Base-by-base conservation (phyloP, 78 protist genomes). In the Thecamonas trahens region DNA sequence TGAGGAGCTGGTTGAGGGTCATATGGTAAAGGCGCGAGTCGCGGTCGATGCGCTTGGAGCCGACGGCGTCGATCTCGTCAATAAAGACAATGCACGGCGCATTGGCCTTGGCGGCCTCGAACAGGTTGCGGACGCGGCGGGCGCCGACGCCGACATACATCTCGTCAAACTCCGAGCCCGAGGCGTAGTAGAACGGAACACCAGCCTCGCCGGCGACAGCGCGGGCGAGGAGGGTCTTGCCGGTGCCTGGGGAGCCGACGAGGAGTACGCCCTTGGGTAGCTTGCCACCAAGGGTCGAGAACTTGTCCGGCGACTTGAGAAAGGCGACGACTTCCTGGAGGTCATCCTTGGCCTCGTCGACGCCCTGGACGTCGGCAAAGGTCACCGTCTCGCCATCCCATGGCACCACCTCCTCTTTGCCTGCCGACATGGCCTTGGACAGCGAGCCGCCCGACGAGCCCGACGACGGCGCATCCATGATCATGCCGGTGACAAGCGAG, bases 81-180 rank as follows among this genome's bases (percentile, higher is more conserved):
- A 94, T 91, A 65, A 94, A 94, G 70, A 94, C 72, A 54, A 93
- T 82, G 69, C 92, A 85, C 24, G 97, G 95, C 32, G 86, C 66
- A 17, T 44, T 74, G 59, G 37, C 38, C 71, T 77, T 67, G 31
- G 95, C 96, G 6, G 76, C 67, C 5, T 45, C 66, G 57, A 94
- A 94, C 28, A 94, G 74, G 5, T 86, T 86, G 40, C 98, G 85
- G 31, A 95, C 84, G 20, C 96, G 81, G 29, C 79, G 45, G 9
- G 94, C 91, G n/a, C 97, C 98, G 14, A 92, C 98, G 26, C 98
- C 98, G 15, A 95, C 96, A 58, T 67, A 95, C 79, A 91, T 79
- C 47, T 94, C 94, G 59, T 90, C 97, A 70, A 90, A 94, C 55
- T 85, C 87, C 3, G 87, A 76, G 9, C 92, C 93, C 0, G 87